Evolutionary conservation across 208 protist species (phyloP).

Genomic region (Trypanosoma boissoni): DNA sequence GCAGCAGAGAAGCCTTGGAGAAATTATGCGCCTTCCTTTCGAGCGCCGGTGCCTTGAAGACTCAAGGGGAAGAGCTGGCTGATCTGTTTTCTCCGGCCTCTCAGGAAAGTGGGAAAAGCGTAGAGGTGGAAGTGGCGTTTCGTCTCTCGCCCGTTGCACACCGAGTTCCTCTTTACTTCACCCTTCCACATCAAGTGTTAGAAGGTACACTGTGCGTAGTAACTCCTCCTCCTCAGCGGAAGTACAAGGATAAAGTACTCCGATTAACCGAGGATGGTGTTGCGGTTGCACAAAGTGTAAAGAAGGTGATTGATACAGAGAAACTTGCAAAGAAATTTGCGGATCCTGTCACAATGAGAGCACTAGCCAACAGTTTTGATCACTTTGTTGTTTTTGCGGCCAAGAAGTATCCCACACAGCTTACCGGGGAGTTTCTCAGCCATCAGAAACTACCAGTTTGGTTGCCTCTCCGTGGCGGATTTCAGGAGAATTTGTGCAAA

Average conservation of each 20-base stretch:
- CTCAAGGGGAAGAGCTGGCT: conserved; percentile 22
- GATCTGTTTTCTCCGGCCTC: conserved; percentile 41
- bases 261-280: conserved; percentile 61
- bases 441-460: conserved; percentile 78
- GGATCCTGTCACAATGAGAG: conserved; percentile 74
- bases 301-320: conserved; percentile 81
- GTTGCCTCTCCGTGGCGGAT: conserved; percentile 50
- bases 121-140: conserved; percentile 82
- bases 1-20: conserved; percentile 56
- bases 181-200: conserved; percentile 61
- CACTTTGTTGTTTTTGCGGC: conserved; percentile 80
- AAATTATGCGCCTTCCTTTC: conserved; percentile 56
- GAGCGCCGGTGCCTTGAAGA: conserved; percentile 8
- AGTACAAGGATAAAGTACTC: conserved; percentile 79
- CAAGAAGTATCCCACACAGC: conserved; percentile 70
- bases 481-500: conserved; percentile 37
- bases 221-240: conserved; percentile 68
- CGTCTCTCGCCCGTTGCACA: conserved; percentile 60
- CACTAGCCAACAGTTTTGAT: conserved; percentile 84
- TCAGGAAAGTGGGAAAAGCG: conserved; percentile 27
- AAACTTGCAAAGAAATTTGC: conserved; percentile 72
- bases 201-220: conserved; percentile 78
- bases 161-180: conserved; percentile 82
- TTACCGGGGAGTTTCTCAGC: conserved; percentile 85
- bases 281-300: conserved; percentile 63